Evolutionary conservation across 345 rosid genomes (phyloP).

Genomic region (Odontarrhena argentea): DNA sequence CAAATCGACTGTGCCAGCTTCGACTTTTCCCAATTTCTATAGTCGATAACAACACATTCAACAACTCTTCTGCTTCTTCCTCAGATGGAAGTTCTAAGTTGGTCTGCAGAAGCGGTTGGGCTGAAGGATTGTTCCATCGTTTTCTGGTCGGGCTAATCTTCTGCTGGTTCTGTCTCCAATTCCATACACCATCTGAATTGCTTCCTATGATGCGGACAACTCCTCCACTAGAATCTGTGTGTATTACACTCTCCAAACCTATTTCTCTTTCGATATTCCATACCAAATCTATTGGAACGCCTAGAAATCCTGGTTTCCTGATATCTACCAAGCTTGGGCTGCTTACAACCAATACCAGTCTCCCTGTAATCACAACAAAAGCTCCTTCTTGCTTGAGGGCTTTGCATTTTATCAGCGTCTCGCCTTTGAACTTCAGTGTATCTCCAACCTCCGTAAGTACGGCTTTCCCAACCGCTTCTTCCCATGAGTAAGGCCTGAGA

Average conservation of each 20-base stretch:
- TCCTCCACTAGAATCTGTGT: conserved; percentile 52
- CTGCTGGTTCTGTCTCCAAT: conserved; percentile 58
- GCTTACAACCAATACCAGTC: conserved; percentile 60
- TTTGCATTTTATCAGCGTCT: conserved; percentile 65
- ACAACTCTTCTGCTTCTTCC: conserved; percentile 56
- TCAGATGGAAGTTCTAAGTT: conserved; percentile 61
- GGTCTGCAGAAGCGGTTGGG: conserved; percentile 73
- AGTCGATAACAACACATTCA: conserved; percentile 55
- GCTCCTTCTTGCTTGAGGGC: conserved; percentile 72
- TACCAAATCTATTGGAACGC: conserved; percentile 63
- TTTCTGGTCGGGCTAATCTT: conserved; percentile 52
- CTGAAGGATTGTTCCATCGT: conserved; percentile 55
- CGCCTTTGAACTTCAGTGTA: conserved; percentile 62
- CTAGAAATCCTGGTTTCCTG: conserved; percentile 64
- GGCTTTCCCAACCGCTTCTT: conserved; percentile 80
- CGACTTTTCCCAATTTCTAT: conserved; percentile 66
- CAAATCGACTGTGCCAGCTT: conserved; percentile 52
- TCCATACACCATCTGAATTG: conserved; percentile 59
- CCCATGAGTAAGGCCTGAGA: conserved; percentile 85
- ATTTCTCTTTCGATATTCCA: conserved; percentile 79
- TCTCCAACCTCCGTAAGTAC: conserved; percentile 70
- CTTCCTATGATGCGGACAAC: conserved; percentile 79
- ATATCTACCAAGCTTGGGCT: conserved; percentile 67
- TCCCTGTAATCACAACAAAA: conserved; percentile 64
- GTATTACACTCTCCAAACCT: conserved; percentile 72